Percentiles rank a stretch among this genome's conserved stretches.
Evolutionary conservation across 148 eudicot genomes (phyloP).

Genomic region (Heliosperma pusillum): DNA sequence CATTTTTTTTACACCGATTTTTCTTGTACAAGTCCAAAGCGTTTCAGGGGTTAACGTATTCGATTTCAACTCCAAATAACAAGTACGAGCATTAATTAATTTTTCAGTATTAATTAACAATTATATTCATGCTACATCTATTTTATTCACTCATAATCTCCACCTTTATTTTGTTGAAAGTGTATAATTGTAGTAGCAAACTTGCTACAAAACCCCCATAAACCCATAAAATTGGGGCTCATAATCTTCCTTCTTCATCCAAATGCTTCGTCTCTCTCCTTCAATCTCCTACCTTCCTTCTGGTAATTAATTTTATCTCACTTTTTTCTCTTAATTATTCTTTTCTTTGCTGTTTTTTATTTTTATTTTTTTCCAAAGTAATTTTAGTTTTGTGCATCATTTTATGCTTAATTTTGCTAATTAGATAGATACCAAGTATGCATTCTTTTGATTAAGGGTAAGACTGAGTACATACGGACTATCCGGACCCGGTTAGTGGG

Average conservation of each 20-base stretch:
- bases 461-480: neutral
- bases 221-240: neutral
- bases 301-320: neutral
- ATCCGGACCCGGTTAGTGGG: neutral
- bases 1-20: too few relatives aligned
- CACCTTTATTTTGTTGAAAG: neutral
- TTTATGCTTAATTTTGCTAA: neutral
- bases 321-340: neutral
- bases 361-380: neutral
- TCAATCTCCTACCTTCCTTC: neutral
- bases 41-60: too few relatives aligned
- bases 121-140: too few relatives aligned
- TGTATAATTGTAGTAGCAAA: neutral
- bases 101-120: too few relatives aligned
- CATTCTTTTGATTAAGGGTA: neutral
- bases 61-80: too few relatives aligned
- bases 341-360: neutral
- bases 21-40: too few relatives aligned
- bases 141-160: neutral
- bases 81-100: too few relatives aligned
- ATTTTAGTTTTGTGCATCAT: conserved; percentile 4
- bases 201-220: neutral
- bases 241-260: neutral
- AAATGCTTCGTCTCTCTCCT: conserved; percentile 20
- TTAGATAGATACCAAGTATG: neutral